These are phyloP conservation scores for Magnusiomyces tetraspermus DNA, from an alignment of 1,139 yeast genomes.

Conservation along the genomic window DNA sequence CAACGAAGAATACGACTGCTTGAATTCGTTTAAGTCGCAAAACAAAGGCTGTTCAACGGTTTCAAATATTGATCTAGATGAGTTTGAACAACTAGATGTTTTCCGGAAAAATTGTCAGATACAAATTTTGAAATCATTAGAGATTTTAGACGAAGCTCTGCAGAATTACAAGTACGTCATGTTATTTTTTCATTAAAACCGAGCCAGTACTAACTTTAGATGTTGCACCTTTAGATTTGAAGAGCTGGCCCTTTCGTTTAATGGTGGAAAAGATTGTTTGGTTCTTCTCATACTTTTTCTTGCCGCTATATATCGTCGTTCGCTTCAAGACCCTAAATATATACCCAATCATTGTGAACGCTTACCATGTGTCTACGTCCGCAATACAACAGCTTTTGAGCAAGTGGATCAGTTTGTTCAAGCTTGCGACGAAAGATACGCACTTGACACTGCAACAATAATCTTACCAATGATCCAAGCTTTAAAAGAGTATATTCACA, in stretches of 20 bases:
- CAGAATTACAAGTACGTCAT: slow-evolving; percentile 27
- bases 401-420: slow-evolving; percentile 44
- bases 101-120: slow-evolving; percentile 19
- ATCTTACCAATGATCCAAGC: slow-evolving; percentile 50
- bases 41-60: neutral
- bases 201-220: too few species aligned
- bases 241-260: slow-evolving; percentile 67
- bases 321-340: slow-evolving; percentile 10
- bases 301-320: slow-evolving; percentile 44
- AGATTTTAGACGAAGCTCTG: slow-evolving; percentile 30
- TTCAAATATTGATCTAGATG: neutral
- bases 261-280: slow-evolving; percentile 87
- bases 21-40: neutral
- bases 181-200: too few species aligned
- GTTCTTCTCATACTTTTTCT: slow-evolving; percentile 66
- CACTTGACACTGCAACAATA: slow-evolving; percentile 28
- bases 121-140: slow-evolving; percentile 29
- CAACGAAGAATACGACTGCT: too few species aligned
- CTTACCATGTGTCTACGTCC: slow-evolving; percentile 51
- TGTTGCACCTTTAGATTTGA: slow-evolving; percentile 35
- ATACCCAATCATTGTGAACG: slow-evolving; percentile 19
- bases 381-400: slow-evolving; percentile 56
- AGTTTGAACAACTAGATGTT: neutral
- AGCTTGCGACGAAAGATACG: slow-evolving; percentile 28
- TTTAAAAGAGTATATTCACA: slow-evolving; percentile 45